Percentiles rank a stretch among this genome's conserved stretches.
These are phyloP conservation scores for Krasilnikovozyma curviuscula DNA, from an alignment of 768 basidiomycete species.

Conservation along the genomic window DNA sequence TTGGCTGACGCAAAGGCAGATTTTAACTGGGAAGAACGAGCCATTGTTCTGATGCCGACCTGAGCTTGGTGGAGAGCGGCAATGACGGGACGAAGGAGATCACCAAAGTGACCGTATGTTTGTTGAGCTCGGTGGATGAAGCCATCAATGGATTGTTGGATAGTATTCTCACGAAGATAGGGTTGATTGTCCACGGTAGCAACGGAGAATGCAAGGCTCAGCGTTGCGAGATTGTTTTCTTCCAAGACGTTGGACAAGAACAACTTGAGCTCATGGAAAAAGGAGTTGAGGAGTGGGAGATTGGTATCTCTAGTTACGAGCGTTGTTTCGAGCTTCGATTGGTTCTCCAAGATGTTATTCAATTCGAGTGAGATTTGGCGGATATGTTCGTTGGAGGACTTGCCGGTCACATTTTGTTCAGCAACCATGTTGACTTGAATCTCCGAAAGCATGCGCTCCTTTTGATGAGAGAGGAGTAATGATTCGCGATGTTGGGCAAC, in stretches of 20 bases:
- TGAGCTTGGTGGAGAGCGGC: conserved; percentile 46
- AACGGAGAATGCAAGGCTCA: conserved; percentile 18
- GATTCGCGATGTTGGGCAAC: conserved; percentile 37
- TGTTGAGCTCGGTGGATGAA: conserved; percentile 49
- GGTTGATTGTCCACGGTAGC: conserved; percentile 11
- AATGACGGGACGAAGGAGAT: conserved; percentile 49
- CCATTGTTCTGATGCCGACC: conserved; percentile 48
- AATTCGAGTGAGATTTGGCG: background rate
- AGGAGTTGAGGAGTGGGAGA: conserved; percentile 20
- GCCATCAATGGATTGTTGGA: conserved; percentile 59
- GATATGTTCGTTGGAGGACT: conserved; percentile 35
- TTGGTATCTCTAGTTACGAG: conserved; percentile 8
- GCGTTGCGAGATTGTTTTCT: conserved; percentile 36
- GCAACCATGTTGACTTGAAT: conserved; percentile 37
- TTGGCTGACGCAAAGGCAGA: background rate
- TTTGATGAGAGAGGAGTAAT: conserved; percentile 32
- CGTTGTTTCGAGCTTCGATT: conserved; percentile 3
- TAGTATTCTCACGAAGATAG: conserved; percentile 41
- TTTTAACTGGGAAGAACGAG: conserved; percentile 8
- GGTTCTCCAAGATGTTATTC: background rate
- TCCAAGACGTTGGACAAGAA: conserved; percentile 45
- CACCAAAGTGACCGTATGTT: conserved; percentile 49
- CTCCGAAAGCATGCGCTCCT: conserved; percentile 32
- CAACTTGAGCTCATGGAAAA: conserved; percentile 39
- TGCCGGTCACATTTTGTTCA: conserved; percentile 41